Evolutionary conservation across 2,329 filamentous ascomycete genomes (phyloP).

Genomic region (Metarhizium robertsii): DNA sequence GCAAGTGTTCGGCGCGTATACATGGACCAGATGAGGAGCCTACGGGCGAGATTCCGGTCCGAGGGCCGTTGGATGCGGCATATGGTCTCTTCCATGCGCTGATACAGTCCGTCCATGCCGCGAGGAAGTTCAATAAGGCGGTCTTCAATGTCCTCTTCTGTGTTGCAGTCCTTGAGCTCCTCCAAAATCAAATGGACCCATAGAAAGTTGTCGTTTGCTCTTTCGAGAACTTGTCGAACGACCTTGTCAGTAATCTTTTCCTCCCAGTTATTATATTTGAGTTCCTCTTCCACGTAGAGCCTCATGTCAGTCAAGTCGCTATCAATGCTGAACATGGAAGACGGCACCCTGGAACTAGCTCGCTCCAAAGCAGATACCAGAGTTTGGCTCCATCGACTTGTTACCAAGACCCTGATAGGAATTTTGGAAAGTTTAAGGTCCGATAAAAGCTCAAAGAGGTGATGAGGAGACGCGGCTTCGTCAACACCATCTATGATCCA

Average conservation of each 20-base stretch:
- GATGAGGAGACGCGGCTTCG: conserved; percentile 19
- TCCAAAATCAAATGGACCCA: conserved; percentile 21
- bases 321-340: neutral
- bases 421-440: too few species aligned
- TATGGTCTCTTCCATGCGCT: too few species aligned
- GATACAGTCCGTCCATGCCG: too few species aligned
- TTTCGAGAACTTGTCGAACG: conserved; percentile 6
- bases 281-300: neutral
- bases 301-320: neutral
- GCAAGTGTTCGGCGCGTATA: too few species aligned
- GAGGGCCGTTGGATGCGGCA: too few species aligned
- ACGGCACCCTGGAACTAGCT: neutral
- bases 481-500: conserved; percentile 30
- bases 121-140: too few species aligned
- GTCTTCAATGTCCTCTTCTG: too few species aligned
- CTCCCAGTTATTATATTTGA: neutral
- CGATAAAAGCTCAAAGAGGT: conserved; percentile 12
- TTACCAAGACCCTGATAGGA: conserved; percentile 8
- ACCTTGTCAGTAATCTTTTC: neutral
- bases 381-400: neutral
- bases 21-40: too few species aligned
- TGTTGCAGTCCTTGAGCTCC: conserved; percentile 14
- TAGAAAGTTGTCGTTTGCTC: conserved; percentile 22
- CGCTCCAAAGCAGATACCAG: conserved; percentile 11
- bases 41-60: too few species aligned